A percentile compares a stretch with the other conserved stretches of the same genome.
phyloP scores from a whole-genome alignment of 345 rosid species.

The Ceriops zippeliana region DNA sequence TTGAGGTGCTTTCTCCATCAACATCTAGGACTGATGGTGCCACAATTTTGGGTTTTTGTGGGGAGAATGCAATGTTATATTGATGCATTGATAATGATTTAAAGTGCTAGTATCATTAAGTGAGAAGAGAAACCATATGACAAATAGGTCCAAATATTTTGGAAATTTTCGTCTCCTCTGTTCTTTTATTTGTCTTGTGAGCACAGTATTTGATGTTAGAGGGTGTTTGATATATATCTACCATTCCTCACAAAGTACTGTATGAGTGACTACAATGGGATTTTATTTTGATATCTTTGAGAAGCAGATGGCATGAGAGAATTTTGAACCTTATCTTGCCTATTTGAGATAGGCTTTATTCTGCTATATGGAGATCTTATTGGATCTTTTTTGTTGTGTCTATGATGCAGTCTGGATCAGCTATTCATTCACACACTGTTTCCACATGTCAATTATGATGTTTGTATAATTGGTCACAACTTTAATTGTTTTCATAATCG shows the following conservation, averaged over 20 bases:
- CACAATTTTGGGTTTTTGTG: too few relatives aligned
- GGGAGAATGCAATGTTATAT: too few relatives aligned
- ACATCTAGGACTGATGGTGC: too few relatives aligned
- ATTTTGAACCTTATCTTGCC: neutral
- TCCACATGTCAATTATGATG: neutral
- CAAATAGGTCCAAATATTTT: too few relatives aligned
- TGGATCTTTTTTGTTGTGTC: neutral
- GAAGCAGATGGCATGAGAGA: neutral
- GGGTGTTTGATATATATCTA: neutral
- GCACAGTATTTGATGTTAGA: neutral
- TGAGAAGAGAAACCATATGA: too few relatives aligned
- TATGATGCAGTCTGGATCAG: neutral
- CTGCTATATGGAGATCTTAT: neutral
- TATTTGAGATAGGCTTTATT: neutral
- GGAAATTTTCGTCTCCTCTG: neutral
- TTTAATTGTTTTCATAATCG: conserved; percentile 13
- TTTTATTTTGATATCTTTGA: neutral
- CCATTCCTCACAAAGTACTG: too few relatives aligned
- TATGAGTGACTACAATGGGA: neutral
- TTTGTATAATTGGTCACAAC: neutral
- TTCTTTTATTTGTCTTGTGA: neutral
- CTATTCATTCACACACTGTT: neutral
- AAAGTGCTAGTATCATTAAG: too few relatives aligned
- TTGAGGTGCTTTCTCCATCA: too few relatives aligned
- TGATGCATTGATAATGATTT: too few relatives aligned